These are phyloP conservation scores for Marchantia polymorpha DNA, from an alignment of 225 moss, liverwort and hornwort genomes.

Conservation along the genomic window DNA sequence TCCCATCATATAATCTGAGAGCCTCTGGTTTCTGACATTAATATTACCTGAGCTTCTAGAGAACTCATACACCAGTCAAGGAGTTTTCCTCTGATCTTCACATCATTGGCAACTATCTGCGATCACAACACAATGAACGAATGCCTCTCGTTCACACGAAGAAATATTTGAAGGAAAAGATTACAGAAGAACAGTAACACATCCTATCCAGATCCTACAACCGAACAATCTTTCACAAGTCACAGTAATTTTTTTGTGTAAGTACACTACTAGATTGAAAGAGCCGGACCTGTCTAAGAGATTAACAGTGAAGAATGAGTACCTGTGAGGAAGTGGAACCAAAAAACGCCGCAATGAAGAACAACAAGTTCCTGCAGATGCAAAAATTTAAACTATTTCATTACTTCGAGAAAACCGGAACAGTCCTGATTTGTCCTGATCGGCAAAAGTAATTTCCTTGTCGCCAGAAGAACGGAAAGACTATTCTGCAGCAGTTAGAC, in stretches of 20 bases:
- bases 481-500: conserved; percentile 1
- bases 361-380: conserved; percentile 60
- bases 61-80: conserved; percentile 45
- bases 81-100: conserved; percentile 33
- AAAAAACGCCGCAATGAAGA: conserved; percentile 67
- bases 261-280: not conserved
- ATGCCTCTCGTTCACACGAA: too few species aligned
- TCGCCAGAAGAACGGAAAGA: not conserved
- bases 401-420: not conserved
- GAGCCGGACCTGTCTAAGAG: not conserved
- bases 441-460: not conserved
- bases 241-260: not conserved
- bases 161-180: not conserved
- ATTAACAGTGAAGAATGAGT: not conserved
- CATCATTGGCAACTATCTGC: conserved; percentile 30
- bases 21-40: not conserved
- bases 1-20: not conserved
- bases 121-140: not conserved
- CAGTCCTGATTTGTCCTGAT: not conserved
- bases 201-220: not conserved
- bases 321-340: conserved; percentile 70
- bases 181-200: not conserved
- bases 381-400: not conserved
- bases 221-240: not conserved
- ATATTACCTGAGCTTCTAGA: conserved; percentile 34